Evolutionary conservation across 805 yeast genomes (phyloP).

Genomic region (Blastobotrys peoriensis): DNA sequence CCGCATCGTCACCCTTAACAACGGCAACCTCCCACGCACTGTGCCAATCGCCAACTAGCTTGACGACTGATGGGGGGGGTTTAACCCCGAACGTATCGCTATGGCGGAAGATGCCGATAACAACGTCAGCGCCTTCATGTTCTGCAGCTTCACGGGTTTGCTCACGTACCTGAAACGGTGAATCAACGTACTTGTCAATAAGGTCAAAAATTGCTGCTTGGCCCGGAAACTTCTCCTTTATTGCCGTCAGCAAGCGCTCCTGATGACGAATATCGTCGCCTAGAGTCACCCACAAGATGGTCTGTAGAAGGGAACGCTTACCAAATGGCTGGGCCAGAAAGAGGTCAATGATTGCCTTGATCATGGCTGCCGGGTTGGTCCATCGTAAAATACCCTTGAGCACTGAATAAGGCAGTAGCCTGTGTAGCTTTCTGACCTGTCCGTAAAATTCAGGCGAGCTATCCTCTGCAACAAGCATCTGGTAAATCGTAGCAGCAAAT

Average conservation of each 20-base stretch:
- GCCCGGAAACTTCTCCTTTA: constrained; percentile 32
- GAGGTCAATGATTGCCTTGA: constrained; percentile 72
- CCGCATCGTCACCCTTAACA: constrained; percentile 17
- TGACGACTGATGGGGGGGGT: not conserved
- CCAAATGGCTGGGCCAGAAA: constrained; percentile 78
- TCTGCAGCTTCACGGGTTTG: constrained; percentile 30
- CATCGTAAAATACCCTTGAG: constrained; percentile 70
- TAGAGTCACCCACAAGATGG: constrained; percentile 63
- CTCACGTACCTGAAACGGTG: constrained; percentile 23
- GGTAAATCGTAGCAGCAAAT: constrained; percentile 77
- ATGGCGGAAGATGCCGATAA: constrained; percentile 20
- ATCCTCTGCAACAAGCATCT: constrained; percentile 74
- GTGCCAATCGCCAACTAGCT: constrained; percentile 26
- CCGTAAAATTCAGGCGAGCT: constrained; percentile 68
- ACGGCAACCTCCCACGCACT: constrained; percentile 33
- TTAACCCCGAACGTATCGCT: constrained; percentile 15
- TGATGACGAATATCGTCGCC: constrained; percentile 69
- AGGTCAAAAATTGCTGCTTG: constrained; percentile 23
- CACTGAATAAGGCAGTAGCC: constrained; percentile 71
- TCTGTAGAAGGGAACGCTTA: constrained; percentile 61
- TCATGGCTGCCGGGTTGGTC: constrained; percentile 82
- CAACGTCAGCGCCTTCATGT: constrained; percentile 22
- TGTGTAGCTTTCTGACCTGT: constrained; percentile 66
- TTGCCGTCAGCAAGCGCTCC: constrained; percentile 44
- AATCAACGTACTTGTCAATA: constrained; percentile 18